A percentile compares a stretch with the other conserved stretches of the same genome.
These are phyloP conservation scores for Odonthalia washingtoniensis DNA, from an alignment of 31 red algal species.

Conservation along the genomic window DNA sequence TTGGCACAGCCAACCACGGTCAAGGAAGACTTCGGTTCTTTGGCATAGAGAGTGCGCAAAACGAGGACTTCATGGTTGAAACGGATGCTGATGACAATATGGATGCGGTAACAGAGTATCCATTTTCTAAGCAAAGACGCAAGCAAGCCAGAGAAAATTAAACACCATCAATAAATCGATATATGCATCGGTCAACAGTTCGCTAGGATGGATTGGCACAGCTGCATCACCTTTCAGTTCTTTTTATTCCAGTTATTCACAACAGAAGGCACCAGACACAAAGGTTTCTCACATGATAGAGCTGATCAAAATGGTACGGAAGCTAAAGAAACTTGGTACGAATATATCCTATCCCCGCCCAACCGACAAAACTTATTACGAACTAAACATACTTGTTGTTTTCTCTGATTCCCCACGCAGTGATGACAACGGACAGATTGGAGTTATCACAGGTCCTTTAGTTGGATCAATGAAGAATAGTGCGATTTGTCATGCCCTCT, in stretches of 20 bases:
- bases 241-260: slow-evolving; percentile 23
- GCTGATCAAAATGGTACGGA: slow-evolving; percentile 3
- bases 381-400: not conserved
- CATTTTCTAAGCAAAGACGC: too few species aligned
- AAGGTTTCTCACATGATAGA: slow-evolving; percentile 26
- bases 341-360: slow-evolving; percentile 8
- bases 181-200: slow-evolving; percentile 30
- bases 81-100: too few species aligned
- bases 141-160: too few species aligned
- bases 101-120: too few species aligned
- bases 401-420: not conserved
- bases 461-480: too few species aligned
- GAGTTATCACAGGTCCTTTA: too few species aligned
- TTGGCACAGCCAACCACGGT: too few species aligned
- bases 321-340: not conserved
- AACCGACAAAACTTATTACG: slow-evolving; percentile 17
- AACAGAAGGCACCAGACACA: slow-evolving; percentile 48
- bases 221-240: not conserved
- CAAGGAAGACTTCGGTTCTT: too few species aligned
- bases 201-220: slow-evolving; percentile 17
- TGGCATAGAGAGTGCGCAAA: too few species aligned
- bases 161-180: slow-evolving; percentile 9
- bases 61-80: too few species aligned
- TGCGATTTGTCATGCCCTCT: too few species aligned
- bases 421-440: not conserved